A percentile compares a stretch with the other conserved stretches of the same genome.
Evolutionary conservation across 2,329 filamentous ascomycete genomes (phyloP).

Genomic region (Sarocladium brachiariae): DNA sequence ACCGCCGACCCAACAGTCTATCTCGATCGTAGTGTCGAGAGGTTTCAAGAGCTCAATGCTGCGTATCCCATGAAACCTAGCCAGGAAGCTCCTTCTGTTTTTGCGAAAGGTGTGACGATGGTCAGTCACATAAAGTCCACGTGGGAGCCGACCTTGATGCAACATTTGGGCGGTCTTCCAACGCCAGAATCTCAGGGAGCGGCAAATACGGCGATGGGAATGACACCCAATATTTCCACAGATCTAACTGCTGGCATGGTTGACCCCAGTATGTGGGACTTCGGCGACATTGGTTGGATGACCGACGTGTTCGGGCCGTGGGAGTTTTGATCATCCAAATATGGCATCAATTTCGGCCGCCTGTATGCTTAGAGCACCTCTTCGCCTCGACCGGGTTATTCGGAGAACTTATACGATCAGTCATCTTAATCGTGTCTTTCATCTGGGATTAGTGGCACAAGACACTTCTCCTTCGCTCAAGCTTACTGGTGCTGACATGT

Average conservation of each 20-base stretch:
- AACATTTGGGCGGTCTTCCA: conserved; percentile 22
- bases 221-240: conserved; percentile 12
- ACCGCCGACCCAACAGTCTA: conserved; percentile 28
- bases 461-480: neutral
- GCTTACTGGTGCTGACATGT: neutral
- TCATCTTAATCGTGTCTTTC: neutral
- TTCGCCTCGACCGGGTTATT: no score
- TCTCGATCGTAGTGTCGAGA: conserved; percentile 27
- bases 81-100: conserved; percentile 23
- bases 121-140: conserved; percentile 25
- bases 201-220: neutral
- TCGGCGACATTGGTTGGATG: conserved; percentile 31
- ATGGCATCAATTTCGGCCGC: neutral
- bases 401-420: neutral
- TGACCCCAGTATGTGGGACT: conserved; percentile 22
- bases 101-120: conserved; percentile 27
- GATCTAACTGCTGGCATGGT: conserved; percentile 14
- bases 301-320: conserved; percentile 30
- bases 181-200: conserved; percentile 21
- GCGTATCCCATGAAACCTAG: conserved; percentile 22
- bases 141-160: conserved; percentile 29
- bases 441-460: neutral
- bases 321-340: conserved; percentile 21
- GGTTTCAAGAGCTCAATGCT: conserved; percentile 21
- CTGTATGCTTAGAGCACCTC: no score